phyloP scores from a whole-genome alignment of 2,329 filamentous ascomycete species.

The Microdochium bolleyi region DNA sequence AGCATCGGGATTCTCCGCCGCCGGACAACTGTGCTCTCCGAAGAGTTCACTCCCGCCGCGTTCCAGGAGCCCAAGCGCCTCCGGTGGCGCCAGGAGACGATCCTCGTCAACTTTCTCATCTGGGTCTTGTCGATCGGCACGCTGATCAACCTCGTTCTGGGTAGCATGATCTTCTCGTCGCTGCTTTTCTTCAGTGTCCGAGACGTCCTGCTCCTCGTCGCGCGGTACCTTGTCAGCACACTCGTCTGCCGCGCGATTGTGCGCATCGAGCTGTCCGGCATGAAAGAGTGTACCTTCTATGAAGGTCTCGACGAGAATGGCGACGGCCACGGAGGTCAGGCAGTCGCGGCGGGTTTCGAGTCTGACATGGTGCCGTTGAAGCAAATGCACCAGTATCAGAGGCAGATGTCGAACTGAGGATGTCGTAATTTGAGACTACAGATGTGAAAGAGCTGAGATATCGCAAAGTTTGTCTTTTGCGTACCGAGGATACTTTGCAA shows the following conservation, averaged over 20 bases:
- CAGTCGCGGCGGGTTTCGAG: too few relatives aligned
- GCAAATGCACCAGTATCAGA: too few relatives aligned
- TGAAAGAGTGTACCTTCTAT: slow-evolving; percentile 4
- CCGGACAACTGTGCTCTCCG: not conserved
- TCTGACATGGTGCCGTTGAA: too few relatives aligned
- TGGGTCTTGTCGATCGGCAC: slow-evolving; percentile 12
- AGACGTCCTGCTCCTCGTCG: slow-evolving; percentile 8
- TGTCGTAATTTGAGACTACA: too few relatives aligned
- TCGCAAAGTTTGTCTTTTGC: too few relatives aligned
- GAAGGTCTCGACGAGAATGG: not conserved
- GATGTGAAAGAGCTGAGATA: too few relatives aligned
- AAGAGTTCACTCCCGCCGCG: slow-evolving; percentile 10
- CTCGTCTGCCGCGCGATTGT: slow-evolving; percentile 9
- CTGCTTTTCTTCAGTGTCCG: slow-evolving; percentile 12
- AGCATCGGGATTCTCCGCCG: not conserved
- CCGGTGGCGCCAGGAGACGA: slow-evolving; percentile 4
- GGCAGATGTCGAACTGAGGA: too few relatives aligned
- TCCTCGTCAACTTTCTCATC: slow-evolving; percentile 9
- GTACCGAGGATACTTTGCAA: too few relatives aligned
- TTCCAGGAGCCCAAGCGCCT: slow-evolving; percentile 10
- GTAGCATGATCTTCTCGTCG: slow-evolving; percentile 14
- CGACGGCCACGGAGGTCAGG: not conserved
- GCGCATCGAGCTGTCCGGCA: slow-evolving; percentile 8
- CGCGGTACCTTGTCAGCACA: slow-evolving; percentile 7
- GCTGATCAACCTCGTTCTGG: slow-evolving; percentile 13